A percentile compares a stretch with the other conserved stretches of the same genome.
Evolutionary conservation across 495 filamentous ascomycete species (phyloP).

Genomic region (Oidiodendron maius): DNA sequence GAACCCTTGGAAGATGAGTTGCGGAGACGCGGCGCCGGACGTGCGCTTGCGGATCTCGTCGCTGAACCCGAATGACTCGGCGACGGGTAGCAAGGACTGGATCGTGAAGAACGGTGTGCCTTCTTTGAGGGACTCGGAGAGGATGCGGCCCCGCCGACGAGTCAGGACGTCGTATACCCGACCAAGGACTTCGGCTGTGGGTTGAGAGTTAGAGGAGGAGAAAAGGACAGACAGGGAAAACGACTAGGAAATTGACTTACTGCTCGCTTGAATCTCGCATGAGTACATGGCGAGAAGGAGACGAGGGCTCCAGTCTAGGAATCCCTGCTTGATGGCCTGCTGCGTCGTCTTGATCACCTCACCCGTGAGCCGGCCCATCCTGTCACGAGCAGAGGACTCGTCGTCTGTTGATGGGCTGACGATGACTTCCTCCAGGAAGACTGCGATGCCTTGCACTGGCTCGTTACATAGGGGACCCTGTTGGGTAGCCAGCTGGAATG

Average conservation of each 20-base stretch:
- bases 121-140: conserved; percentile 87
- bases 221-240: too few species aligned
- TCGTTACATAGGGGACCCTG: conserved; percentile 91
- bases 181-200: conserved; percentile 81
- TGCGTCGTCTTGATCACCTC: conserved; percentile 86
- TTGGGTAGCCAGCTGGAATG: conserved; percentile 86
- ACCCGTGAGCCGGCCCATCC: conserved; percentile 76
- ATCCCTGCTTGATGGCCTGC: conserved; percentile 77
- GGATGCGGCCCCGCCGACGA: conserved; percentile 81
- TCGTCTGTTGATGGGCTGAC: conserved; percentile 50
- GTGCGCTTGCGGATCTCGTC: conserved; percentile 96
- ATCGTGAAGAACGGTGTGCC: conserved; percentile 96
- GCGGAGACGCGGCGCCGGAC: conserved; percentile 82
- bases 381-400: conserved; percentile 46
- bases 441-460: conserved; percentile 86
- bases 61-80: conserved; percentile 90
- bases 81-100: conserved; percentile 76
- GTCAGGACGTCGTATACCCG: conserved; percentile 92
- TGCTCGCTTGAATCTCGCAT: conserved; percentile 92
- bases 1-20: conserved; percentile 88
- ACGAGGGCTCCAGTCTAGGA: conserved; percentile 92
- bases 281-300: conserved; percentile 97
- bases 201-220: neutral
- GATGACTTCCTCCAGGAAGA: conserved; percentile 78
- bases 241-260: too few species aligned